Percentiles rank a stretch among this genome's conserved stretches.
These are phyloP conservation scores for Alternaria arborescens DNA, from an alignment of 2,329 filamentous ascomycete genomes.

Conservation along the genomic window DNA sequence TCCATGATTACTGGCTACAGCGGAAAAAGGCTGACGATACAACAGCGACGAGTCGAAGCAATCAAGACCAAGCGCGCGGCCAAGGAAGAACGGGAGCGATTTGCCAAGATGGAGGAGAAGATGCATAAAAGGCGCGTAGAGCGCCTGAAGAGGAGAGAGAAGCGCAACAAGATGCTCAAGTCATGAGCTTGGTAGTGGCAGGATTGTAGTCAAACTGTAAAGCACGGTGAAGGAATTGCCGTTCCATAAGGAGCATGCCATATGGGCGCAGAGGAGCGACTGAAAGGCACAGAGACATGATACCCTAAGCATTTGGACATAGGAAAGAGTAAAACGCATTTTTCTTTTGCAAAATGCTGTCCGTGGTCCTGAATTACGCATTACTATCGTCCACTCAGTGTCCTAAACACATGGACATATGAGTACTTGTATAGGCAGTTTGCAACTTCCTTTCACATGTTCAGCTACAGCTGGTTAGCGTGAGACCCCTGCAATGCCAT, in stretches of 20 bases:
- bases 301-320: conserved; percentile 2
- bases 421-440: background rate
- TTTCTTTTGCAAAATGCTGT: background rate
- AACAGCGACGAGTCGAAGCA: conserved; percentile 75
- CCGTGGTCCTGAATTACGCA: background rate
- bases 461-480: conserved; percentile 10
- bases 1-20: background rate
- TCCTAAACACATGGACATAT: background rate
- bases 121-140: conserved; percentile 98
- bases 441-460: conserved; percentile 4
- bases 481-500: conserved; percentile 16
- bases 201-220: background rate
- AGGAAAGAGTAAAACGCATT: conserved; percentile 10
- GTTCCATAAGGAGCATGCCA: conserved; percentile 1
- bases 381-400: background rate
- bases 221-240: conserved; percentile 5
- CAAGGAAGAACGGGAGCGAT: conserved; percentile 93
- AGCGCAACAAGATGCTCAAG: conserved; percentile 83
- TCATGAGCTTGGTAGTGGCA: conserved; percentile 46
- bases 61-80: conserved; percentile 86
- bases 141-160: conserved; percentile 91
- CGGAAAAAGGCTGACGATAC: conserved; percentile 16
- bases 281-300: conserved; percentile 7
- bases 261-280: background rate
- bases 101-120: conserved; percentile 93